These are phyloP conservation scores for Tetracladium maxilliforme DNA, from an alignment of 2,329 filamentous ascomycete genomes.

Conservation along the genomic window DNA sequence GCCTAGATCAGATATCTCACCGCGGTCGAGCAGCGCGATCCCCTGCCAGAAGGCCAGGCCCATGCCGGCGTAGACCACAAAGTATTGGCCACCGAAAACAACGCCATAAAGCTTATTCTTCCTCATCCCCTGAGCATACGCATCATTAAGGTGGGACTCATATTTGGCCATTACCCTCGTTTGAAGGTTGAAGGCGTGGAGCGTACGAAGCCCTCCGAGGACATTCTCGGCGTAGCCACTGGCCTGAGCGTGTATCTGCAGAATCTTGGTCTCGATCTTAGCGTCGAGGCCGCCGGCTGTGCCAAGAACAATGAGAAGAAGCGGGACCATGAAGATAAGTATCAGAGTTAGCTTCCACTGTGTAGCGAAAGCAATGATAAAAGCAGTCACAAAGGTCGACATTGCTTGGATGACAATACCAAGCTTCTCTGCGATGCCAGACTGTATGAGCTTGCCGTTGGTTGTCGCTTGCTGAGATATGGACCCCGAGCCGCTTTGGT, in stretches of 20 bases:
- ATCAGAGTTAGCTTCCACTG: conserved; percentile 25
- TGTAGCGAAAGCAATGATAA: conserved; percentile 18
- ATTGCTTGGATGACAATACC: conserved; percentile 24
- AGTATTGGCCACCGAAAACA: conserved; percentile 28
- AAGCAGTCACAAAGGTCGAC: conserved; percentile 20
- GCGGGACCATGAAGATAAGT: conserved; percentile 27
- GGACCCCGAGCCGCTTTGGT: conserved; percentile 25
- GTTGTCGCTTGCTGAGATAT: conserved; percentile 30
- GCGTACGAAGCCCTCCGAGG: conserved; percentile 30
- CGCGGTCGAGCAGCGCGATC: conserved; percentile 25
- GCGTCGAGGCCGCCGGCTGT: conserved; percentile 23
- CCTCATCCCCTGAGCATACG: conserved; percentile 20
- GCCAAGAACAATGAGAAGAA: conserved; percentile 23
- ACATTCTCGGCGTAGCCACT: conserved; percentile 31
- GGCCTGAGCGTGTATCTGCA: conserved; percentile 25
- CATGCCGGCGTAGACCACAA: conserved; percentile 30
- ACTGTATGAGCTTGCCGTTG: conserved; percentile 27
- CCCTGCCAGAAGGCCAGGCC: conserved; percentile 37
- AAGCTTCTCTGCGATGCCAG: conserved; percentile 26
- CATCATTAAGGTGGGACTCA: conserved; percentile 23
- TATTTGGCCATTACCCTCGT: conserved; percentile 26
- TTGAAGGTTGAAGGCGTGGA: conserved; percentile 33
- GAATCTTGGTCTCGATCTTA: conserved; percentile 25
- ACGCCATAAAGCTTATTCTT: conserved; percentile 27
- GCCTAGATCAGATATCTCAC: conserved; percentile 27